Base-by-base conservation (phyloP, 768 basidiomycete species). In the Gloeopeniophorella convolvens region DNA sequence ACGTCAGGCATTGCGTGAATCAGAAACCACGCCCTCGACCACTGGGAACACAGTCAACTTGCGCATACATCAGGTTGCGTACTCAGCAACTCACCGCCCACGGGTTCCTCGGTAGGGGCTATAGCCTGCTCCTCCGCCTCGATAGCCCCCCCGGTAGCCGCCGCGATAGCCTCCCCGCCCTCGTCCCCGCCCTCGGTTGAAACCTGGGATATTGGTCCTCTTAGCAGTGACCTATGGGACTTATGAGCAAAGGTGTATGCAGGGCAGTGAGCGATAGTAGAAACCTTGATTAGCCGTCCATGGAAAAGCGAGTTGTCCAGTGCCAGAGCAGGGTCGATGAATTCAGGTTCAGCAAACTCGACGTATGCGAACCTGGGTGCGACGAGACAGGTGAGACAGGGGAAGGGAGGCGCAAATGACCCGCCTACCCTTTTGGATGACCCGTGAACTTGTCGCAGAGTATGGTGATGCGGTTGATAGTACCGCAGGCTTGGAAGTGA, bases 391-490 rank as follows among this genome's bases (percentile, higher is more conserved):
- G 40, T 40, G 44, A 42, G 41, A 55, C n/a, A 51, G 33, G 13
- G 53, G 46, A n/a, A 23, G 47, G 37, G 8, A 34, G 12, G 23
- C 12, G 45, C 15, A 24, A 26, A 7, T 3, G 58, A 64, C 43
- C 65, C 71, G 27, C 57, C 28, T 39, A 93, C 93, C 96, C 96
- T 80, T 97, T 97, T 40, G 96, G 95, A 71, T 97, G 94, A 41
- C 96, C 96, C 20, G 95, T 98, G 69, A 95, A 98, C 72, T 98
- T 98, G 78, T 99, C 96, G 68, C 95, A 98, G 24, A 99, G 82
- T 63, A 99, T 99, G 1, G 96, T 99, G 35, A 99, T 93, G 60
- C 96, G 82, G 71, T 99, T 99, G 69, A 99, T 99, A 13, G 89
- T 91, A 5, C 96, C 96, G 63, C 94, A 98, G 13, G 94, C 85